Evolutionary conservation across 352 stramenopile species (phyloP), one percentile per base, ranked within the genome.

Genomic region (Chrysophaeum taylorii): DNA sequence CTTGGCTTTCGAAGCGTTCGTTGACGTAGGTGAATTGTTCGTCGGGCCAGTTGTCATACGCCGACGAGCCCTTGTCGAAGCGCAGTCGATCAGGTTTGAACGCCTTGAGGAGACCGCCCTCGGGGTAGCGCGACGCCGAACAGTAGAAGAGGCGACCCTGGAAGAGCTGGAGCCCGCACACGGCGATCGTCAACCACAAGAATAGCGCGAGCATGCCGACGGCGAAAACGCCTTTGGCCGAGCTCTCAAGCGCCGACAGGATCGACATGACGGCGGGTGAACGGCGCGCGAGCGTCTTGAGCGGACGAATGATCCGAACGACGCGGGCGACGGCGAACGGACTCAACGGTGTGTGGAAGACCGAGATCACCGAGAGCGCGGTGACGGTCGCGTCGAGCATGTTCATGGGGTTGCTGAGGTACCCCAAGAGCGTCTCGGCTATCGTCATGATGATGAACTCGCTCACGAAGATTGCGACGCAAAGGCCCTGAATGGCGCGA

Each of bases 151-250:
- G n/a, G 18, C 12, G 9, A 7, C 57, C 57, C 9, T 43, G 27
- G 57, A 38, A 66, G 33, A 66, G 36, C 57, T 66, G 57, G 12
- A 66, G 31, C 14, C 57, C 57, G 31, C 41, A 18, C 33, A 66
- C 33, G 33, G 57, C 57, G 9, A 66, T 45, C 12, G 57, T 66
- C 14, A 18, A 27, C 57, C 57, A 66, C 2, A 25, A 7, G 57
- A 66, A 45, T 5, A 23, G 2, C 2, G 14, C 57, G 2, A 66
- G 18, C 31, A 45, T 4, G 1, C 31, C 36, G 4, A 66, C 57
- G 33, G 57, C 57, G 9, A 7, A 2, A 2, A 66, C 9, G 18
- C 57, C 57, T 7, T 33, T 16, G 12, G 57, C 23, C 36, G 57
- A 66, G 57, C 45, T 66, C 57, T 66, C 57, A 2, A 66, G 36